Evolutionary conservation across 768 basidiomycete genomes (phyloP).

Genomic region (Porpolomopsis calyptriformis): DNA sequence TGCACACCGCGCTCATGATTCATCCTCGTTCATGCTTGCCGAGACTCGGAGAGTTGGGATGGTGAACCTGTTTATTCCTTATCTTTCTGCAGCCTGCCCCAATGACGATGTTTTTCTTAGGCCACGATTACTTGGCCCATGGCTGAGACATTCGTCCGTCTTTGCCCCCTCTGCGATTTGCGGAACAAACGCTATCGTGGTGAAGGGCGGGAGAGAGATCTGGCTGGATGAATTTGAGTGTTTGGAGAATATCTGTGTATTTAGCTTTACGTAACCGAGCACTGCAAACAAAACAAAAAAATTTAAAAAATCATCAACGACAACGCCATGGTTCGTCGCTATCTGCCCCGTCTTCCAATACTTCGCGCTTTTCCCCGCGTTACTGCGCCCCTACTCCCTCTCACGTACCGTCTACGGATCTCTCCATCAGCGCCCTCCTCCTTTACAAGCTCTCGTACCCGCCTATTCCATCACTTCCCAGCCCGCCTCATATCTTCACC

Average conservation of each 20-base stretch:
- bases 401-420: conserved; percentile 12
- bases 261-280: no score
- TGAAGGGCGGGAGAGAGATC: conserved; percentile 24
- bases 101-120: conserved; percentile 23
- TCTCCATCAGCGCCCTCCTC: conserved; percentile 16
- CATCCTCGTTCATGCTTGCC: conserved; percentile 42
- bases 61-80: conserved; percentile 27
- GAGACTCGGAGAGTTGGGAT: conserved; percentile 50
- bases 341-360: conserved; percentile 35
- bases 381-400: conserved; percentile 39
- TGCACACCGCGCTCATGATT: conserved; percentile 50
- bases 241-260: conserved; percentile 37
- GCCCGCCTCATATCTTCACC: conserved; percentile 29
- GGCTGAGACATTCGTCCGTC: conserved; percentile 52
- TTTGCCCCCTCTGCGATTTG: conserved; percentile 43
- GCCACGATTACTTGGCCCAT: conserved; percentile 64
- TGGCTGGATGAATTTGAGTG: conserved; percentile 15
- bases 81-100: not conserved
- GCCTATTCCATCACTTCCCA: conserved; percentile 39
- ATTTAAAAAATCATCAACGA: conserved; percentile 8
- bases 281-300: conserved; percentile 1
- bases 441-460: conserved; percentile 25
- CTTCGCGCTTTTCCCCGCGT: conserved; percentile 35
- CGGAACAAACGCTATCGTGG: conserved; percentile 7
- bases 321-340: conserved; percentile 24